Percentiles rank a stretch among this genome's conserved stretches.
phyloP scores from a whole-genome alignment of 2,329 filamentous ascomycete genomes.

The Clarireedia sp. region DNA sequence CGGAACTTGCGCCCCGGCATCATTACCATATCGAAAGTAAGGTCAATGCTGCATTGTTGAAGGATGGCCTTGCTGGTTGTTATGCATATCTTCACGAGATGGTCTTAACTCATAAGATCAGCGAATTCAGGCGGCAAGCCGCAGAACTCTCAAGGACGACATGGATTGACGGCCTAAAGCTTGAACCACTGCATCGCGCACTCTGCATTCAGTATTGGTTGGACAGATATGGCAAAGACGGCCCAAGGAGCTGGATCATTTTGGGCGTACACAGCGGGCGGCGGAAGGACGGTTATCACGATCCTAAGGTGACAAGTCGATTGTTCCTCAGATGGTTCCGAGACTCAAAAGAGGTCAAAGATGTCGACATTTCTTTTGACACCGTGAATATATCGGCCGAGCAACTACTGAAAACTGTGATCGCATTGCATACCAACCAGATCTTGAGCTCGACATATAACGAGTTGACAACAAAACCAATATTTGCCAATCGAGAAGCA shows the following conservation, averaged over 20 bases:
- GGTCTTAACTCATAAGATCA: conserved; percentile 83
- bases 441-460: conserved; percentile 61
- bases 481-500: conserved; percentile 54
- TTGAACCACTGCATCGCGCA: conserved; percentile 73
- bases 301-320: conserved; percentile 42
- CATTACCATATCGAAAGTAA: conserved; percentile 59
- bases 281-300: conserved; percentile 33
- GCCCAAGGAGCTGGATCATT: conserved; percentile 83
- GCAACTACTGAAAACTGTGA: conserved; percentile 61
- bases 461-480: conserved; percentile 49
- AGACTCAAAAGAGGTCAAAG: conserved; percentile 66
- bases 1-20: conserved; percentile 52
- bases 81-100: conserved; percentile 85
- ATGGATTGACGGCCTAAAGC: conserved; percentile 71
- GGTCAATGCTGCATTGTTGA: conserved; percentile 62
- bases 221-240: conserved; percentile 45
- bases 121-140: conserved; percentile 72
- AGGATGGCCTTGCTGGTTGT: conserved; percentile 67
- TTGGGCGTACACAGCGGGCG: conserved; percentile 68
- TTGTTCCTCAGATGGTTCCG: conserved; percentile 75
- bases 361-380: conserved; percentile 61
- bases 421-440: conserved; percentile 66
- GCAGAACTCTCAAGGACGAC: conserved; percentile 56
- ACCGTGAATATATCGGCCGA: conserved; percentile 64
- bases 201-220: conserved; percentile 90